A percentile compares a stretch with the other conserved stretches of the same genome.
phyloP scores from a whole-genome alignment of 768 basidiomycete species.

The Leccinum rimulosum region DNA sequence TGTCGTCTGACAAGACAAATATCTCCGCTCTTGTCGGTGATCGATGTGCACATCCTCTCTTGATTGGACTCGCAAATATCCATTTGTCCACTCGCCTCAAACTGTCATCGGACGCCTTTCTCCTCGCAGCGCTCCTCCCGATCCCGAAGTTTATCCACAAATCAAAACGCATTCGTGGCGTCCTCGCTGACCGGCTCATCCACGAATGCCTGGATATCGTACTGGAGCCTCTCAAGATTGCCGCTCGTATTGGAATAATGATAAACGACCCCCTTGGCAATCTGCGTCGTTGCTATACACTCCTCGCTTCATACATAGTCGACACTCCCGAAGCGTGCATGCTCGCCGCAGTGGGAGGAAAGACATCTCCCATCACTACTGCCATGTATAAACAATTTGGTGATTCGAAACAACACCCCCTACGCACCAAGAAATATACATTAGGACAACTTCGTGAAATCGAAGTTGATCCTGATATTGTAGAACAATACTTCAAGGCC shows the following conservation, averaged over 20 bases:
- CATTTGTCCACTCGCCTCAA: not conserved
- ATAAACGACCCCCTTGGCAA: not conserved
- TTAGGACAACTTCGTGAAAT: not conserved
- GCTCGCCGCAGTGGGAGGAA: not conserved
- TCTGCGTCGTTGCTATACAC: not conserved
- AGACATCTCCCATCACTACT: not conserved
- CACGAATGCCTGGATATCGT: not conserved
- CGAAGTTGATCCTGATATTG: not conserved
- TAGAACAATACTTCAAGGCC: not conserved
- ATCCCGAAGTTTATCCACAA: not conserved
- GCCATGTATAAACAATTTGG: not conserved
- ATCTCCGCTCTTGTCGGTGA: not conserved
- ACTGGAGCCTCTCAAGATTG: not conserved
- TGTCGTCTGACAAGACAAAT: not conserved
- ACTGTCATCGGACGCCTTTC: not conserved
- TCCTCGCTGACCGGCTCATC: not conserved
- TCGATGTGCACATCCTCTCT: not conserved
- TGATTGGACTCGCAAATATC: too few species aligned
- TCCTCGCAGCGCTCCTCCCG: not conserved
- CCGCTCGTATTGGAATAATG: not conserved
- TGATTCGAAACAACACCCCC: not conserved
- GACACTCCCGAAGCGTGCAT: not conserved
- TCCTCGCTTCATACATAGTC: not conserved
- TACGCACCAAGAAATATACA: not conserved
- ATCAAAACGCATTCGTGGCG: not conserved